phyloP scores from a whole-genome alignment of 179 eudicot genomes.

The Pouteria campechiana region DNA sequence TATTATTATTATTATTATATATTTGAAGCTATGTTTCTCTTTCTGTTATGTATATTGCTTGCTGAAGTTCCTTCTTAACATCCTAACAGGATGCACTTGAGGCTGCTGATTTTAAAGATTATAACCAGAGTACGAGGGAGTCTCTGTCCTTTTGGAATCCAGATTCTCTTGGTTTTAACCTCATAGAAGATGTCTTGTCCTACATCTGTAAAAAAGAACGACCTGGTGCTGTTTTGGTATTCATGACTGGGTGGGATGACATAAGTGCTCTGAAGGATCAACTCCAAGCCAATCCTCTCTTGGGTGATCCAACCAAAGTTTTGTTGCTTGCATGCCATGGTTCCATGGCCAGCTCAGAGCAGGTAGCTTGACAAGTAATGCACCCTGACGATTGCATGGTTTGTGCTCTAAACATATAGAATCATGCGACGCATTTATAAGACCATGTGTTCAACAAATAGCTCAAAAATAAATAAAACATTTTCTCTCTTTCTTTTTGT shows the following conservation, averaged over 20 bases:
- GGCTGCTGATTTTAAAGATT: conserved; percentile 63
- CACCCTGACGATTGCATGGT: no score
- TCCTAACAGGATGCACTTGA: conserved; percentile 61
- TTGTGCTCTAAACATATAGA: no score
- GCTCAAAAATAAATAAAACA: no score
- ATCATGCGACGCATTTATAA: no score
- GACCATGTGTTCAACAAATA: no score
- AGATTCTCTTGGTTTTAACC: conserved; percentile 74
- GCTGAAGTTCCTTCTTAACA: conserved; percentile 2
- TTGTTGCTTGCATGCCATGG: conserved; percentile 91
- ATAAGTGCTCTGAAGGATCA: conserved; percentile 75
- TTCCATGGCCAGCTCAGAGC: conserved; percentile 88
- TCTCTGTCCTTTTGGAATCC: conserved; percentile 95
- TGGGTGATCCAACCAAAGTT: conserved; percentile 64
- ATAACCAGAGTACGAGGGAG: conserved; percentile 44
- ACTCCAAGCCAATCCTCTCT: conserved; percentile 49
- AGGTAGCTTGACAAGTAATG: conserved; percentile 36
- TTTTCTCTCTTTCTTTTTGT: not conserved
- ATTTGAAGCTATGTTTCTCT: conserved; percentile 1
- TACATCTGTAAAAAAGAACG: conserved; percentile 63
- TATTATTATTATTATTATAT: not conserved
- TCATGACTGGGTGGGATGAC: conserved; percentile 98
- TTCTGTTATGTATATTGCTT: not conserved
- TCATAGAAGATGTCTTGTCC: conserved; percentile 62
- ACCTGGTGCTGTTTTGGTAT: conserved; percentile 79